phyloP scores from a whole-genome alignment of 495 filamentous ascomycete genomes.

The Poronia punctata region DNA sequence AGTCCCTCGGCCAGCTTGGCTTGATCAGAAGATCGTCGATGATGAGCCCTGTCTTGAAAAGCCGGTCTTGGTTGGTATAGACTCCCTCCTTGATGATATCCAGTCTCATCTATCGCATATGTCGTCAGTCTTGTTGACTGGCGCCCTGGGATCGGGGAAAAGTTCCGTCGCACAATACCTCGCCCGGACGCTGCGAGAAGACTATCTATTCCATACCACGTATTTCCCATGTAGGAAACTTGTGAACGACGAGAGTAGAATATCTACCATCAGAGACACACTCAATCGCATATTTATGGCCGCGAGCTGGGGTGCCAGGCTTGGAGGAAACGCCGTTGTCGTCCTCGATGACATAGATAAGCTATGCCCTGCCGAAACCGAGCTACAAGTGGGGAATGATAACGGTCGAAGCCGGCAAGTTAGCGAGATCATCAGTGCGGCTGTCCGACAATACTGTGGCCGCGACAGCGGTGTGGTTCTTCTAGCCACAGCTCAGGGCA shows the following conservation, averaged over 20 bases:
- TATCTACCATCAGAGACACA: slow-evolving; percentile 85
- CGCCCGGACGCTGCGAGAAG: slow-evolving; percentile 56
- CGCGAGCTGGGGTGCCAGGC: slow-evolving; percentile 80
- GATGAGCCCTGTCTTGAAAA: slow-evolving; percentile 45
- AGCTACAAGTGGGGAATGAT: slow-evolving; percentile 84
- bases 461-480: slow-evolving; percentile 71
- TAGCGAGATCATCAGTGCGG: slow-evolving; percentile 78
- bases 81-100: slow-evolving; percentile 63
- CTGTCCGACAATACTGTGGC: slow-evolving; percentile 72
- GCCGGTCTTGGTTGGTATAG: slow-evolving; percentile 77
- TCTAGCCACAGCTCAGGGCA: slow-evolving; percentile 84
- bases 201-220: slow-evolving; percentile 64
- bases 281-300: slow-evolving; percentile 75
- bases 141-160: slow-evolving; percentile 85
- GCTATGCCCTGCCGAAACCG: slow-evolving; percentile 85
- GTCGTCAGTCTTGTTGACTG: slow-evolving; percentile 83
- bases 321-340: slow-evolving; percentile 74
- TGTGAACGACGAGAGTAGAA: slow-evolving; percentile 78
- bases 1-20: slow-evolving; percentile 52
- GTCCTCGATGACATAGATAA: slow-evolving; percentile 90
- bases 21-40: slow-evolving; percentile 37
- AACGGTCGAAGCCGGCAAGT: slow-evolving; percentile 87
- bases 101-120: slow-evolving; percentile 67
- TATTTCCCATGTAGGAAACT: slow-evolving; percentile 80
- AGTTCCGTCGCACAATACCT: slow-evolving; percentile 58